Base-by-base conservation (phyloP, 768 basidiomycete genomes). In the Rhodotorula diobovata region DNA sequence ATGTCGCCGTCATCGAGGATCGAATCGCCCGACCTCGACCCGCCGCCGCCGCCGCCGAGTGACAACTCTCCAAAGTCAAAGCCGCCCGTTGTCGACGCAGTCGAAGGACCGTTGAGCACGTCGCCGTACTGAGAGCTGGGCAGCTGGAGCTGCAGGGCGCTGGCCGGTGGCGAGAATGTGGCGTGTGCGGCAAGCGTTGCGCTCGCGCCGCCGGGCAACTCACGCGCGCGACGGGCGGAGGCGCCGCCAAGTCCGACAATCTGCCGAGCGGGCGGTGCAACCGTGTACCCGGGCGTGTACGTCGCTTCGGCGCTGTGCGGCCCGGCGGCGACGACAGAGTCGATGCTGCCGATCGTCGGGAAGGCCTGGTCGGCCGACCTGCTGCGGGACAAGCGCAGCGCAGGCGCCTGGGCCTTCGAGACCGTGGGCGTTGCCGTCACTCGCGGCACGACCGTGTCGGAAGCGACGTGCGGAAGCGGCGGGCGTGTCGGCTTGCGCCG, bases 401-500 rank as follows among this genome's bases (percentile, higher is more conserved):
- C 6, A 10, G 21, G 12, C 12, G 43, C 46, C 18, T 32, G 45
- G 15, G 21, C 9, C 35, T 2, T 28, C 35, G 28, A 28, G 15
- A 2, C 35, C 35, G 15, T 35, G 11, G 46, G 25, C 23, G 45
- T 18, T 4, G 34, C 37, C 25, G 51, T 63, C 50, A 35, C 32
- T 4, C 16, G 55, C 12, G 64, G 55, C 34, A 65, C 64, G 64
- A 39, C 4, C n/a, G 55, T 65, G 41, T 64, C 63, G 34, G 55
- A 57, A 15, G 45, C 30, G 55, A 48, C 35, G 61, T 66, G 70
- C 46, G 53, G 48, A 20, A 71, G 48, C 1, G 61, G 25, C 25
- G 70, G 70, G 5, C 70, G 64, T 8, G 28, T 32, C 10, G 61
- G 30, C 35, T 59, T 66, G 55, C 70, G 70, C 4, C 64, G 64